Percentiles rank a stretch among this genome's conserved stretches.
These are phyloP conservation scores for Scytalidium sp. DNA, from an alignment of 2,329 filamentous ascomycete genomes.

Conservation along the genomic window DNA sequence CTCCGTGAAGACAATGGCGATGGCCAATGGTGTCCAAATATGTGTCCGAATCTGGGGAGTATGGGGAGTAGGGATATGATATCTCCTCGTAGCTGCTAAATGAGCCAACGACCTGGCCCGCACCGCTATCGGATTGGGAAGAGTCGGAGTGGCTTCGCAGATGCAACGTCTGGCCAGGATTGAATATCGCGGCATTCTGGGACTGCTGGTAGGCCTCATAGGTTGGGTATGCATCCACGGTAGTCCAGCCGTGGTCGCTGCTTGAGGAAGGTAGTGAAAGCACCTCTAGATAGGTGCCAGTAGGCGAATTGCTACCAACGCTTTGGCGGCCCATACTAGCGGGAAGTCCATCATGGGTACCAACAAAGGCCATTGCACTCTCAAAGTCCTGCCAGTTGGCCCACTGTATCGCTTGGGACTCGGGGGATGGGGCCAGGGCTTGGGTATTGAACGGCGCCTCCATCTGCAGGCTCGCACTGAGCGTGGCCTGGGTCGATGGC, in stretches of 20 bases:
- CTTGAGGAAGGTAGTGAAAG: constrained; percentile 76
- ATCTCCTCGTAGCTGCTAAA: constrained; percentile 83
- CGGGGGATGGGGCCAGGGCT: constrained; percentile 54
- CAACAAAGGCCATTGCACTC: constrained; percentile 56
- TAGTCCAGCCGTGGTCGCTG: constrained; percentile 83
- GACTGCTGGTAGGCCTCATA: constrained; percentile 65
- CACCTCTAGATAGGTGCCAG: constrained; percentile 80
- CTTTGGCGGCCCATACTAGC: constrained; percentile 44
- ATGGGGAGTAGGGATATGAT: constrained; percentile 66
- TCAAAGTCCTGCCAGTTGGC: constrained; percentile 81
- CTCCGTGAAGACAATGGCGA: constrained; percentile 60
- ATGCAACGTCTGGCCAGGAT: constrained; percentile 87
- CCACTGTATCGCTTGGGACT: constrained; percentile 59
- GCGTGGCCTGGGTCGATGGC: constrained; percentile 56
- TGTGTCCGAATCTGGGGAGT: constrained; percentile 79
- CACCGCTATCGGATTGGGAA: constrained; percentile 65
- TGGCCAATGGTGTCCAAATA: constrained; percentile 59
- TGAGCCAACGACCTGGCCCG: constrained; percentile 50
- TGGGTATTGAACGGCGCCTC: constrained; percentile 56
- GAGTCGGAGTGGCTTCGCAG: constrained; percentile 84
- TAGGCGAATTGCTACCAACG: constrained; percentile 64
- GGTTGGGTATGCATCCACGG: constrained; percentile 72
- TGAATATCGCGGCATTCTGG: constrained; percentile 69
- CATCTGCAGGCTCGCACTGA: constrained; percentile 57
- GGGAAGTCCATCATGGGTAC: constrained; percentile 42